Conservation (phyloP, 331 rosid species). For the Cydonia oblonga region DNA sequence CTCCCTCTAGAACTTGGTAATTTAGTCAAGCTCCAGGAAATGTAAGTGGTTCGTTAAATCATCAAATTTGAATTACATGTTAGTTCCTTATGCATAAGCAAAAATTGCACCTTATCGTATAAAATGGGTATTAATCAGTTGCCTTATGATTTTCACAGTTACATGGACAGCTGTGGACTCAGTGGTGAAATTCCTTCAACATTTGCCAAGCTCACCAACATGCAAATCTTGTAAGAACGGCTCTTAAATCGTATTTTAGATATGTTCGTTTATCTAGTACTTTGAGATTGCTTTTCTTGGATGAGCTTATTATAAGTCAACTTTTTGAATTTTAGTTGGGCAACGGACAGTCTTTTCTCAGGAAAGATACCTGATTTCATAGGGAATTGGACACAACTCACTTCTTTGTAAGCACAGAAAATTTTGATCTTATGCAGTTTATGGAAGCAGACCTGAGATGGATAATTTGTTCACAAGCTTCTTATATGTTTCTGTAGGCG, state of each 20-base stretch:
- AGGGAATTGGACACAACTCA: constrained; percentile 49
- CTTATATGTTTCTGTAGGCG: constrained; percentile 28
- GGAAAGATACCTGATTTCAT: constrained; percentile 68
- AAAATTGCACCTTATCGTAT: background rate
- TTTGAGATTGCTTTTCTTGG: background rate
- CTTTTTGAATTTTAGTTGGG: constrained; percentile 31
- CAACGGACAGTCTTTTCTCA: constrained; percentile 43
- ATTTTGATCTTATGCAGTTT: too few relatives aligned
- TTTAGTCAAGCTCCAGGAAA: background rate
- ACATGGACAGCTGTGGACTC: constrained; percentile 39
- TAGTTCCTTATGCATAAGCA: background rate
- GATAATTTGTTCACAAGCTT: too few relatives aligned
- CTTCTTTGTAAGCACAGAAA: constrained; percentile 30
- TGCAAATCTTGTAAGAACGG: constrained; percentile 40
- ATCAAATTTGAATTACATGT: background rate
- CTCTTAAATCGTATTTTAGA: background rate
- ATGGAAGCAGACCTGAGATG: too few relatives aligned
- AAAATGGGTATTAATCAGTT: background rate
- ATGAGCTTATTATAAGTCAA: background rate
- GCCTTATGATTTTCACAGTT: constrained; percentile 28
- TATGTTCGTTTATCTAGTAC: background rate
- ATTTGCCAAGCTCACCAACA: constrained; percentile 38
- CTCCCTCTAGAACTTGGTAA: constrained; percentile 25
- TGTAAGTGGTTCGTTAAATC: constrained; percentile 1
- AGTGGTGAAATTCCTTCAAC: constrained; percentile 2